phyloP scores from a whole-genome alignment of 345 rosid species.

The Syzygium oleosum region DNA sequence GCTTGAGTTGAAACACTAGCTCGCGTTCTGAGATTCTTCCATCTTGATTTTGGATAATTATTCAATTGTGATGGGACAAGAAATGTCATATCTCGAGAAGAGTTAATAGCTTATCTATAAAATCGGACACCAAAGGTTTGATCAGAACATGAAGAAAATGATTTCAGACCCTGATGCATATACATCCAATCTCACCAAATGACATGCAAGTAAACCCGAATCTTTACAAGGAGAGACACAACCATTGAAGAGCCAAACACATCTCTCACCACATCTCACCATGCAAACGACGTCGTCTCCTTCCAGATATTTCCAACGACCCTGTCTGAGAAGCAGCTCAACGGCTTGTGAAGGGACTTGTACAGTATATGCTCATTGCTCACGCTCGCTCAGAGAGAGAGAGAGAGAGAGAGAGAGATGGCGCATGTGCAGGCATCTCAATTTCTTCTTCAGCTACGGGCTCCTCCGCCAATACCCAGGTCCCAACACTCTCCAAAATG shows the following conservation, averaged over 20 bases:
- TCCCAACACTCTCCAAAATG: not conserved
- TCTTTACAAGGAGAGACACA: not conserved
- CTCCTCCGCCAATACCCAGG: conserved; percentile 20
- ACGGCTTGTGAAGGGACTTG: not conserved
- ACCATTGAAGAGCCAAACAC: not conserved
- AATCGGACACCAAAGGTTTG: no score
- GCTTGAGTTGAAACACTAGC: no score
- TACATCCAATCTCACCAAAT: no score
- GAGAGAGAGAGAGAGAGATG: conserved; percentile 6
- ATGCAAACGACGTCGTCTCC: not conserved
- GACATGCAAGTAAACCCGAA: no score
- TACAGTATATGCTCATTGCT: not conserved
- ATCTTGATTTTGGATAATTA: not conserved
- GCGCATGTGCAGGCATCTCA: conserved; percentile 14
- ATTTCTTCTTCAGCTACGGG: conserved; percentile 17
- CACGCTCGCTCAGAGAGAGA: not conserved
- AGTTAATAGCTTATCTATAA: not conserved
- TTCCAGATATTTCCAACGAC: not conserved
- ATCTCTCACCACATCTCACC: not conserved
- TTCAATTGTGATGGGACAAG: accelerated
- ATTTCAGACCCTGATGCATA: no score
- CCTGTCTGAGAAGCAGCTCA: not conserved
- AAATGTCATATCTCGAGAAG: accelerated
- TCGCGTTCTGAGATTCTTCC: not conserved
- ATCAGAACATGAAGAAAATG: no score